Evolutionary conservation across 345 rosid genomes (phyloP).

Genomic region (Eucalyptus pumila): DNA sequence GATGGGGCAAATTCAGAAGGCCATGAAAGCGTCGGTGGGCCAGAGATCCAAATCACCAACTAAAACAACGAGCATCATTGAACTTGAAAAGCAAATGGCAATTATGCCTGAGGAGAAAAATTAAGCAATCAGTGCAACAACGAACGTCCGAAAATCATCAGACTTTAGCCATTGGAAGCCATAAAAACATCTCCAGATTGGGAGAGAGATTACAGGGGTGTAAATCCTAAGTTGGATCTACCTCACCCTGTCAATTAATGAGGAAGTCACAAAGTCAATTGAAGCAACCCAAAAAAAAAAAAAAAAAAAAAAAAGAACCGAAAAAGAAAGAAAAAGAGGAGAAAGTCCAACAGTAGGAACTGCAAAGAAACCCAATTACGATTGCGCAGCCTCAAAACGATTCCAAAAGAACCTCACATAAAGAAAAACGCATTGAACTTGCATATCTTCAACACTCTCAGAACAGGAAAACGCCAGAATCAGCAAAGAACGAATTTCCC

Average conservation of each 20-base stretch:
- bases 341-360: background rate
- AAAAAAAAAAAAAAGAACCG: background rate
- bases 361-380: background rate
- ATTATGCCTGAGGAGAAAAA: background rate
- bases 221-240: background rate
- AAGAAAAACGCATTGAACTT: background rate
- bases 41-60: background rate
- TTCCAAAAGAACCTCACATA: background rate
- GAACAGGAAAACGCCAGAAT: background rate
- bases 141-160: background rate
- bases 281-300: background rate
- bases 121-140: background rate
- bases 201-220: background rate
- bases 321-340: background rate
- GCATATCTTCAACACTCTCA: background rate
- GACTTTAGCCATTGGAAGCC: background rate
- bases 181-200: background rate
- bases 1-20: background rate
- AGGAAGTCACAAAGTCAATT: background rate
- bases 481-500: background rate
- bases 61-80: background rate
- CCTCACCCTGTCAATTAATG: background rate
- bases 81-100: background rate
- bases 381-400: background rate
- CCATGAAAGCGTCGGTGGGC: background rate